phyloP scores from a whole-genome alignment of 768 basidiomycete genomes.

The Kondoa subrosea region DNA sequence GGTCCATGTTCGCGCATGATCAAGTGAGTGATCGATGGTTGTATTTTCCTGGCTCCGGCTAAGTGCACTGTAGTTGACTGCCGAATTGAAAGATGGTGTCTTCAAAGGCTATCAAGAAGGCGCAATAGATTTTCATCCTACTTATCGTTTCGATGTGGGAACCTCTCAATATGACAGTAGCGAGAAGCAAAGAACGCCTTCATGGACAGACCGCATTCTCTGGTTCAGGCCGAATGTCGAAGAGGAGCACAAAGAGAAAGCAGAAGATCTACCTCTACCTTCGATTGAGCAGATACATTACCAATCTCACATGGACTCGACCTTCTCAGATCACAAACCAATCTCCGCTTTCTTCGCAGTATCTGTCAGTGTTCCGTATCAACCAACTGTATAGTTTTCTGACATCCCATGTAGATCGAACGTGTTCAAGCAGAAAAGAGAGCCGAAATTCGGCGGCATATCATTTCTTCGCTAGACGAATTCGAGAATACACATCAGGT shows the following conservation, averaged over 20 bases:
- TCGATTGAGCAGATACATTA: background rate
- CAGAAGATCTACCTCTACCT: constrained; percentile 8
- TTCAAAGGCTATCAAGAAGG: constrained; percentile 29
- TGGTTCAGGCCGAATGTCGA: constrained; percentile 10
- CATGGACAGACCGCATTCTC: constrained; percentile 31
- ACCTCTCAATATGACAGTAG: constrained; percentile 21
- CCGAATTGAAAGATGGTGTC: constrained; percentile 10
- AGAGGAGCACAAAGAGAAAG: background rate
- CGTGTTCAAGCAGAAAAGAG: background rate
- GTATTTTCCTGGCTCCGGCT: background rate
- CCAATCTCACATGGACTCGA: background rate
- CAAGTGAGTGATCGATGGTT: constrained; percentile 23
- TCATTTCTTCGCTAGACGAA: background rate
- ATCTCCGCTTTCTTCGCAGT: background rate
- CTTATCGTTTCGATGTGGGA: constrained; percentile 31
- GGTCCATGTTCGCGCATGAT: constrained; percentile 27
- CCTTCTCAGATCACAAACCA: constrained; percentile 1
- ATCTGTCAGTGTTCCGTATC: background rate
- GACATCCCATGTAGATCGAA: background rate
- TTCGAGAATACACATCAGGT: background rate
- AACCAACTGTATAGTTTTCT: background rate
- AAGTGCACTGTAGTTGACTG: constrained; percentile 12
- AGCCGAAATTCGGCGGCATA: background rate
- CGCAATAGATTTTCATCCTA: constrained; percentile 29
- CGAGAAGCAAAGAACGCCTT: constrained; percentile 28